A percentile compares a stretch with the other conserved stretches of the same genome.
These are phyloP conservation scores for Venturia carpophila DNA, from an alignment of 2,329 filamentous ascomycete genomes.

Conservation along the genomic window DNA sequence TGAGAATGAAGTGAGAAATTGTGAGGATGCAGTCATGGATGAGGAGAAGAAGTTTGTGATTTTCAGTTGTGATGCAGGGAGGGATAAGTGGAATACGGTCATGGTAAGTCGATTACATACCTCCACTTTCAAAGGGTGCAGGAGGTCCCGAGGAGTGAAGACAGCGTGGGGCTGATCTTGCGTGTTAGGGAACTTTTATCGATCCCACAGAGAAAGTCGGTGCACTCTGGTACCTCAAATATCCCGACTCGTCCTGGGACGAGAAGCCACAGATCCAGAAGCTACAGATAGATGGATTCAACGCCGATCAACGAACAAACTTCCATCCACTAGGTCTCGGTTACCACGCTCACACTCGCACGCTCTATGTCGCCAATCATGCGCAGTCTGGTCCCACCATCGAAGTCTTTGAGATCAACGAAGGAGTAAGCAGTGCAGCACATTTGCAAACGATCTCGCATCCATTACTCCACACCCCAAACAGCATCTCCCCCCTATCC, in stretches of 20 bases:
- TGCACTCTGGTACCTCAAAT: constrained; percentile 10
- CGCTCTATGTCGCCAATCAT: constrained; percentile 36
- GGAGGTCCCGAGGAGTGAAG: too few species aligned
- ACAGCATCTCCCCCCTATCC: constrained; percentile 32
- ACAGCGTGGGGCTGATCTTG: not conserved
- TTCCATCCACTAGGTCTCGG: constrained; percentile 39
- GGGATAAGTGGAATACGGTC: constrained; percentile 40
- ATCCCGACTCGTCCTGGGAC: not conserved
- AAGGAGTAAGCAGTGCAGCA: constrained; percentile 22
- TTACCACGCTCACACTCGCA: constrained; percentile 29
- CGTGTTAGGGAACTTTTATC: constrained; percentile 18
- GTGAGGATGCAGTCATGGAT: constrained; percentile 37
- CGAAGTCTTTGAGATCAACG: constrained; percentile 29
- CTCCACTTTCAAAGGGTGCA: not conserved
- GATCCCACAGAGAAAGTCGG: not conserved
- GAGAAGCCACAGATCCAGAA: not conserved
- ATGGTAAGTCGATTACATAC: constrained; percentile 30
- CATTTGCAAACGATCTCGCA: constrained; percentile 30
- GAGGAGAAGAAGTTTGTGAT: constrained; percentile 32
- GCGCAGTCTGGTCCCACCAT: constrained; percentile 28
- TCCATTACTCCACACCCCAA: constrained; percentile 31
- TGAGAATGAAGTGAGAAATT: constrained; percentile 33
- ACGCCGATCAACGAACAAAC: constrained; percentile 20
- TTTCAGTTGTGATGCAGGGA: constrained; percentile 36
- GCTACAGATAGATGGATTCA: not conserved